phyloP scores from a whole-genome alignment of 805 yeast genomes.

The Jamesozyma gamospora region DNA sequence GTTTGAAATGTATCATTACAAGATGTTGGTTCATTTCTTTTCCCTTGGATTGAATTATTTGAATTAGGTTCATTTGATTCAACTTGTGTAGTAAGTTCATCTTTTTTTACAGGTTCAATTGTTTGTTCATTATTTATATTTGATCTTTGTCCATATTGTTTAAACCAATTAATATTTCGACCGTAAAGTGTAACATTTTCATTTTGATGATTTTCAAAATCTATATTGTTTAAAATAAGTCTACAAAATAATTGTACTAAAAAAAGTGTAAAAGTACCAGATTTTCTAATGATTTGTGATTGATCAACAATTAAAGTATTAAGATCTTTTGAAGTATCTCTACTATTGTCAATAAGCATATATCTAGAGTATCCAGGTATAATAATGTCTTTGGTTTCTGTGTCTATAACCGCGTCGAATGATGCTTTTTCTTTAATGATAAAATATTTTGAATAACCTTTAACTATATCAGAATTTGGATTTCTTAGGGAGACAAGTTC shows the following conservation, averaged over 20 bases:
- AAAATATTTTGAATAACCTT: slow-evolving; percentile 21
- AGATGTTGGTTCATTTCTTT: neutral
- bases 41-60: neutral
- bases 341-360: slow-evolving; percentile 46
- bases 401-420: slow-evolving; percentile 40
- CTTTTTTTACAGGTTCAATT: neutral
- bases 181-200: neutral
- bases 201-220: neutral
- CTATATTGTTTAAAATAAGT: slow-evolving; percentile 17
- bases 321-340: too few species aligned
- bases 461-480: neutral
- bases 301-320: slow-evolving; percentile 61
- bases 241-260: slow-evolving; percentile 62
- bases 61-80: neutral
- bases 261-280: slow-evolving; percentile 80
- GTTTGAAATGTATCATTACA: neutral
- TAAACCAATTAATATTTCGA: neutral
- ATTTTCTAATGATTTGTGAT: slow-evolving; percentile 62
- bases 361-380: slow-evolving; percentile 56
- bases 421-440: slow-evolving; percentile 72
- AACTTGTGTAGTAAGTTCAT: too few species aligned
- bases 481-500: slow-evolving; percentile 57
- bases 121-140: neutral
- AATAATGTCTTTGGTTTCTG: slow-evolving; percentile 24
- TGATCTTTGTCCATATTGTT: neutral